Evolutionary conservation across 2,329 filamentous ascomycete species (phyloP), one percentile per base, ranked within the genome.

Genomic region (Xylaria digitata): DNA sequence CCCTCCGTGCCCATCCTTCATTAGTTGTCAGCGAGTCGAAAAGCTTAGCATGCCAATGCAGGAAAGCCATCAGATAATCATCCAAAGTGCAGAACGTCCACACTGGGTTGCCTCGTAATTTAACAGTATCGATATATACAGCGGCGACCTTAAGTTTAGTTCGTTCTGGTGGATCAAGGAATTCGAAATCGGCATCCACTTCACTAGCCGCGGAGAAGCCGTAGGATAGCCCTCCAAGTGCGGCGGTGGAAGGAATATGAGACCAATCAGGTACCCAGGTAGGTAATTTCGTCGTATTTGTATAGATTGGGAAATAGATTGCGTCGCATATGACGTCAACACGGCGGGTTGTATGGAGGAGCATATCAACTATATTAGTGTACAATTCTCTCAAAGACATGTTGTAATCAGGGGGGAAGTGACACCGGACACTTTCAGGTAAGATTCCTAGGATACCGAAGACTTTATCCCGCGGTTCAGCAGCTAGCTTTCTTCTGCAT

Each of bases 191-290:
- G 2, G 72, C 72, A 23, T 72, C 63, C 5, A 49, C 68, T 6
- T 32, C 32, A 21, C 53, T 45, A 1, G 71, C 57, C 7, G 74
- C 73, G 0, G 61, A 73, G 63, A 78, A 79, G 6, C 61, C 32
- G 3, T 63, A 62, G 0, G 19, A 57, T 1, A 58, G 50, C 5
- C 26, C 26, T 11, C 65, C 63, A 6, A 78, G 61, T 5, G 73
- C 61, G 2, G 65, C 65, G 0, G 69, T 63, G 4, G 70, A 59
- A 1, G 74, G 68, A 3, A 71, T 70, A 40, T 78, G 72, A 0
- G 77, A 80, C 78, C 78, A 81, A 66, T 80, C 78, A 0, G 79
- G 78, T 1, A 76, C 74, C 75, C 76, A 80, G 0, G 70, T 75
- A 0, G 78, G 79, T 2, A 81, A 65, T 17, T 68, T 73, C 0